Evolutionary conservation across 1,139 yeast species (phyloP).

Genomic region (Debaryomycetaceae sp.): DNA sequence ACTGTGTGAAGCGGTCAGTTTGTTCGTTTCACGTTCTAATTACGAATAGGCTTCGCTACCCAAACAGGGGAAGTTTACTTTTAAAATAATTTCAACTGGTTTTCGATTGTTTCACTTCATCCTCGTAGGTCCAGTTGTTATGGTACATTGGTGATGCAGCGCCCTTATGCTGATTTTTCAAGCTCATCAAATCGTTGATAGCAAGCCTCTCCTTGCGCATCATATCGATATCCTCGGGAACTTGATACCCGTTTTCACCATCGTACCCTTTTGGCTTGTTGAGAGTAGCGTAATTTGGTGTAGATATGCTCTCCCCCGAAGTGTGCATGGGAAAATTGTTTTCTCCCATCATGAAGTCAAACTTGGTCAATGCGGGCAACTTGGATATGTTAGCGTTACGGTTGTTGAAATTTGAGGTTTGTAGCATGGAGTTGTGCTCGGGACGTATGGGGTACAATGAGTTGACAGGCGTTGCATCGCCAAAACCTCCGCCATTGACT

Average conservation of each 20-base stretch:
- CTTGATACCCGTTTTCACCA: slow-evolving; percentile 2
- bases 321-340: slow-evolving; percentile 21
- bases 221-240: slow-evolving; percentile 17
- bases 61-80: not conserved
- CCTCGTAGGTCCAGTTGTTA: slow-evolving; percentile 7
- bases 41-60: not conserved
- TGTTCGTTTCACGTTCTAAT: too few species aligned
- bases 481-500: not conserved
- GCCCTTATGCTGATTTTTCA: slow-evolving; percentile 9
- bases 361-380: slow-evolving; percentile 25
- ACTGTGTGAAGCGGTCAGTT: too few species aligned
- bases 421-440: too few species aligned
- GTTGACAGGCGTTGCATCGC: not conserved
- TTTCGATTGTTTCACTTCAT: slow-evolving; percentile 3
- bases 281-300: slow-evolving; percentile 1
- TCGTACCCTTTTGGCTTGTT: slow-evolving; percentile 7
- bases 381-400: slow-evolving; percentile 14
- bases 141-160: slow-evolving; percentile 6
- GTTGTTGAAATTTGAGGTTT: too few species aligned
- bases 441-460: not conserved
- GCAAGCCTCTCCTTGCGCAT: slow-evolving; percentile 33
- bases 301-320: not conserved
- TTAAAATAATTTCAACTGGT: slow-evolving; percentile 2
- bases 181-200: slow-evolving; percentile 32
- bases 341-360: slow-evolving; percentile 28